Percentiles rank a stretch among this genome's conserved stretches.
phyloP scores from a whole-genome alignment of 805 yeast genomes.

The Pichia ethanolica region DNA sequence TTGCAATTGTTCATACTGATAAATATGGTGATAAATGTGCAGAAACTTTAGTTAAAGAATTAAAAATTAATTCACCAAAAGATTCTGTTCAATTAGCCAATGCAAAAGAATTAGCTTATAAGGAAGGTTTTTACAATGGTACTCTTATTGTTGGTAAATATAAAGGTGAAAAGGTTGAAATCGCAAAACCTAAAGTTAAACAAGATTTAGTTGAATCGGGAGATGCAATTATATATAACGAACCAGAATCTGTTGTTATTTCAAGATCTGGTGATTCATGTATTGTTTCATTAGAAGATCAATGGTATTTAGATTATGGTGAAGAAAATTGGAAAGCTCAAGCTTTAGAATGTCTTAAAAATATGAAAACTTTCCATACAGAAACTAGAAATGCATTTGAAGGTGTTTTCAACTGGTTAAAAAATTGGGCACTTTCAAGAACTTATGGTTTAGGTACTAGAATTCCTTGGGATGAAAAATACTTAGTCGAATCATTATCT shows the following conservation, averaged over 20 bases:
- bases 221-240: constrained; percentile 83
- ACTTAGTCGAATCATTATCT: constrained; percentile 87
- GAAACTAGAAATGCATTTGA: constrained; percentile 91
- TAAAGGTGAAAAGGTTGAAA: constrained; percentile 84
- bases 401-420: constrained; percentile 91
- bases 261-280: constrained; percentile 97
- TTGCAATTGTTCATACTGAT: constrained; percentile 71
- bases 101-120: constrained; percentile 93
- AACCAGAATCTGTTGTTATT: constrained; percentile 84
- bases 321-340: constrained; percentile 81
- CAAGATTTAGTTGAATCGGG: constrained; percentile 71
- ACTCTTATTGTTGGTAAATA: constrained; percentile 71
- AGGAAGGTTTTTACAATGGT: constrained; percentile 95
- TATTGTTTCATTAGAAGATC: constrained; percentile 94
- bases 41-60: constrained; percentile 69
- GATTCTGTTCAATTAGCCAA: constrained; percentile 78
- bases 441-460: constrained; percentile 92
- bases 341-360: constrained; percentile 70
- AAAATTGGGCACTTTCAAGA: constrained; percentile 97
- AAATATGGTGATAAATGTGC: constrained; percentile 89
- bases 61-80: constrained; percentile 92
- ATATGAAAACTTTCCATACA: constrained; percentile 69
- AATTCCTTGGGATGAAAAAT: constrained; percentile 95
- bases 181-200: constrained; percentile 80
- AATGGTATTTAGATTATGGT: constrained; percentile 97